A percentile compares a stretch with the other conserved stretches of the same genome.
Conservation (phyloP, 2,329 filamentous ascomycete genomes). For the Aspergillus flavus region DNA sequence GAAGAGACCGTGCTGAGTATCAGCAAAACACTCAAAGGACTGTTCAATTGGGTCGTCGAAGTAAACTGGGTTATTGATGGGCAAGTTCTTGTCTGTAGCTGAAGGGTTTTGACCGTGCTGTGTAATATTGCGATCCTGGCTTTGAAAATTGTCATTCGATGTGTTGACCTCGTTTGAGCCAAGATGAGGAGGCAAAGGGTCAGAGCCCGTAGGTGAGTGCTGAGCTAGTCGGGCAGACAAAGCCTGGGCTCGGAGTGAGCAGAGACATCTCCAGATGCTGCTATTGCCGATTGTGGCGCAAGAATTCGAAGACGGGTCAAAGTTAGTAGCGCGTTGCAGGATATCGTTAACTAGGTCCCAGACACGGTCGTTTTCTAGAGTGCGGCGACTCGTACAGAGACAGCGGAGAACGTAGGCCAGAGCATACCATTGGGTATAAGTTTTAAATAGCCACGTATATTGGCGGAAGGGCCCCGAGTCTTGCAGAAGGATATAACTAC, state of each 20-base stretch:
- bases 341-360: neutral
- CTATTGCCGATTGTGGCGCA: neutral
- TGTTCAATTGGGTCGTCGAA: too few species aligned
- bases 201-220: too few species aligned
- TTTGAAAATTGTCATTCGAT: neutral
- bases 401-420: conserved; percentile 1
- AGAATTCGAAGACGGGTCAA: neutral
- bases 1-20: neutral
- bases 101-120: neutral
- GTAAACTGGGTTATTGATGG: too few species aligned
- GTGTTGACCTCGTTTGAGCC: too few species aligned
- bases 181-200: neutral
- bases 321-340: neutral
- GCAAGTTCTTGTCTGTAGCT: neutral
- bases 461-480: neutral
- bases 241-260: neutral
- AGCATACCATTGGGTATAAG: conserved; percentile 5
- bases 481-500: neutral
- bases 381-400: neutral
- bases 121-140: too few species aligned
- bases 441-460: neutral
- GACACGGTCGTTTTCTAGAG: neutral
- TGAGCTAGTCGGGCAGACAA: neutral
- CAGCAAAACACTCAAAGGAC: neutral
- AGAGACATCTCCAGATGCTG: conserved; percentile 1